phyloP scores from a whole-genome alignment of 306 rosid species.

The Quercus ilex region DNA sequence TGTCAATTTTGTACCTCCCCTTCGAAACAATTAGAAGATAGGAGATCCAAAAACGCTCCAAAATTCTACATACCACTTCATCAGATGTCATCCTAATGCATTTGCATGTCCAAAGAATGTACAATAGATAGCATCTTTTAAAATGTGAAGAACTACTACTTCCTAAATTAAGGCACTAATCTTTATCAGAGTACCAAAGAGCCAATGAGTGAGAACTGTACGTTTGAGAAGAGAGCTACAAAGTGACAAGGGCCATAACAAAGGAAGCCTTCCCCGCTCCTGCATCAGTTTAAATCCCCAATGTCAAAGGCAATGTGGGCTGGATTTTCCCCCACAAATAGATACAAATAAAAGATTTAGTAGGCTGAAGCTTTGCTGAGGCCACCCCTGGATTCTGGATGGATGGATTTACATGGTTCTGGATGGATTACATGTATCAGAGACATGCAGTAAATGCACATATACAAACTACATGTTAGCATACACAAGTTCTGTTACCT shows the following conservation, averaged over 20 bases:
- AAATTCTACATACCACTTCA: background rate
- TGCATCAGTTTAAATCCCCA: background rate
- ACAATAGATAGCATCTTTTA: constrained; percentile 12
- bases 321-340: background rate
- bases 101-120: constrained; percentile 13
- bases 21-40: background rate
- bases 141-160: constrained; percentile 7
- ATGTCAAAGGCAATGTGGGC: background rate
- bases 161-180: constrained; percentile 4
- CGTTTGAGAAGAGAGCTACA: background rate
- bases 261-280: background rate
- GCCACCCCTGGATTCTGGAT: constrained; percentile 25
- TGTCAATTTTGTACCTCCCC: background rate
- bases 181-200: background rate
- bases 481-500: constrained; percentile 1
- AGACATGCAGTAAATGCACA: background rate
- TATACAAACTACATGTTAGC: background rate
- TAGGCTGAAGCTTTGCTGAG: background rate
- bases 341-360: background rate
- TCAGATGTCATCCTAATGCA: constrained; percentile 8
- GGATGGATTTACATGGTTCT: constrained; percentile 13
- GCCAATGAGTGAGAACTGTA: background rate
- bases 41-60: background rate
- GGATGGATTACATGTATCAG: constrained; percentile 6
- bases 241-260: background rate